Base-by-base conservation (phyloP, 2,329 filamentous ascomycete species). In the Pseudonectria foliicola region DNA sequence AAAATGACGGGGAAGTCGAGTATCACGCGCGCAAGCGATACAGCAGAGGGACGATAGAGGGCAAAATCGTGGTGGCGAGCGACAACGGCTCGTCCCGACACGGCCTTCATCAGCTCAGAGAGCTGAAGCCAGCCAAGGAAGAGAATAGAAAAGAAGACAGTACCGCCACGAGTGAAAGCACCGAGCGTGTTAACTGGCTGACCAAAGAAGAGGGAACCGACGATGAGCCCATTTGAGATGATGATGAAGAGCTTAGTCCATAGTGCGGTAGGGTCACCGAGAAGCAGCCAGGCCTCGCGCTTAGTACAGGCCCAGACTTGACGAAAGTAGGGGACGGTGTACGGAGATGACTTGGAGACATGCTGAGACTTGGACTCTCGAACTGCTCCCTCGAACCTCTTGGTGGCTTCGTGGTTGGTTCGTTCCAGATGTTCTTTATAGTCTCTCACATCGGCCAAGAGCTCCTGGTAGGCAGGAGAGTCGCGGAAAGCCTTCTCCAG, bases 231-330 rank as follows among this genome's bases (percentile, higher is more conserved):
- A 55, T 85, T 85, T 38, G 80, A 73, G 38, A 90, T 61, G 49
- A 88, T 84, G 54, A 87, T 86, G 59, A 87, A 83, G 39, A 83
- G 71, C 46, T 90, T 92, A 27, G 84, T 90, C 56, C 79, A 81
- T 2, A 92, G 68, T 0, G 83, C 82, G 1, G 78, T 79, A 40
- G 72, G 80, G 59, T 93, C 84, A 26, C 85, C 85, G 61, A 77
- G 74, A 2, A 87, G 69, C 6, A 92, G 71, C 81, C 84, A 88
- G 39, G 86, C 80, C 57, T 92, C 84, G 27, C 86, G 74, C 45
- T 77, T 70, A 0, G 81, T 82, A 63, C 81, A 67, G 7, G 77
- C 76, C 18, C 74, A 54, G 2, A 92, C 80, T 59, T 92, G 86
- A 5, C 76, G 71, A 28, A 71, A 62, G 52, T 89, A 83, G 10